Evolutionary conservation across 306 rosid species (phyloP).

Genomic region (Canavalia gladiata): DNA sequence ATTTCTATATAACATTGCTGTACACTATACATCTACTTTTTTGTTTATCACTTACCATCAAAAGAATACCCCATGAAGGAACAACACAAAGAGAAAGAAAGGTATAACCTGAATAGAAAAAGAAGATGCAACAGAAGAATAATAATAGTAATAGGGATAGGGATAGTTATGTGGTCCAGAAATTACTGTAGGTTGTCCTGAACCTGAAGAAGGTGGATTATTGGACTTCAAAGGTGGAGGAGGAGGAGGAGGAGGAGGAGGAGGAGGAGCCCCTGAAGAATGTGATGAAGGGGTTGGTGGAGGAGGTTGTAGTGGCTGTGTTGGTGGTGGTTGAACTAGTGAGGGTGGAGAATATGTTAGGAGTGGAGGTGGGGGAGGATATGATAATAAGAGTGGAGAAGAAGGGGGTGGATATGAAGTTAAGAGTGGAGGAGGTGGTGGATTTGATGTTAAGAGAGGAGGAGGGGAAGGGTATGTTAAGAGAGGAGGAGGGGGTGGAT

Average conservation of each 20-base stretch:
- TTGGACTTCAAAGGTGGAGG: conserved; percentile 63
- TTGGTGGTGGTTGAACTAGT: conserved; percentile 11
- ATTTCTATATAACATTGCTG: background rate
- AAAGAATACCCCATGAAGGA: conserved; percentile 52
- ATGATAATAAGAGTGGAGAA: conserved; percentile 32
- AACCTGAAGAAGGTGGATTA: conserved; percentile 58
- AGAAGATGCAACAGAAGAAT: conserved; percentile 61
- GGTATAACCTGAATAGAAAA: conserved; percentile 38
- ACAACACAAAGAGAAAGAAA: conserved; percentile 24
- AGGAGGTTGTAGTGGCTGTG: conserved; percentile 37
- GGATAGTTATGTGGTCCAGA: conserved; percentile 56
- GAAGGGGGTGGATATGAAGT: conserved; percentile 35
- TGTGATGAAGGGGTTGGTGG: conserved; percentile 50
- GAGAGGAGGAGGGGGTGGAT: conserved; percentile 43
- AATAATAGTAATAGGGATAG: conserved; percentile 67
- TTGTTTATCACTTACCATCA: conserved; percentile 27
- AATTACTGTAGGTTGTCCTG: conserved; percentile 53
- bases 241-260: conserved; percentile 48
- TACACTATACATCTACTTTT: conserved; percentile 13
- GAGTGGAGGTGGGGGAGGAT: conserved; percentile 50
- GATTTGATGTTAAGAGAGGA: conserved; percentile 18
- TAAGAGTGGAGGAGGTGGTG: conserved; percentile 39
- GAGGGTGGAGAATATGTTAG: conserved; percentile 31
- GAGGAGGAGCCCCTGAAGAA: conserved; percentile 56
- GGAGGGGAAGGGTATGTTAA: conserved; percentile 37